A percentile compares a stretch with the other conserved stretches of the same genome.
Conservation (phyloP, 768 basidiomycete genomes). For the Boletus vermiculosoides region DNA sequence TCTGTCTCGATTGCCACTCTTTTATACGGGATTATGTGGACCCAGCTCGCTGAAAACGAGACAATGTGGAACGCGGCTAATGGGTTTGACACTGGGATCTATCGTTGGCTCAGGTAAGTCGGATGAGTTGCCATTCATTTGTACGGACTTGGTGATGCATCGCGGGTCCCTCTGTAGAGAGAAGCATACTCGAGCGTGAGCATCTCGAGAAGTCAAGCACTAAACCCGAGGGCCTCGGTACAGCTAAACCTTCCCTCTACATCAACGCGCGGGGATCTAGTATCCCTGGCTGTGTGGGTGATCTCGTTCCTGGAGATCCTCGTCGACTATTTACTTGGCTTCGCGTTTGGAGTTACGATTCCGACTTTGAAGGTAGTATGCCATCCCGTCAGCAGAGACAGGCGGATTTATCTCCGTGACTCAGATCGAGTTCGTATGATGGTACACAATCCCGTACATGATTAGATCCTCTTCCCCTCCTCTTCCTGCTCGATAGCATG, state of each 20-base stretch:
- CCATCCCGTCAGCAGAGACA: background rate
- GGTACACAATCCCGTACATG: too few species aligned
- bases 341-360: background rate
- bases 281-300: background rate
- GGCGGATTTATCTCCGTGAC: background rate
- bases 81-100: background rate
- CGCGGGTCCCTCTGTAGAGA: background rate
- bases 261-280: background rate
- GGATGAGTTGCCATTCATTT: background rate
- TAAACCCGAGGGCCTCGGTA: background rate
- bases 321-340: background rate
- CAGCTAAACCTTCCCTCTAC: background rate
- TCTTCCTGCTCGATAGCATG: background rate
- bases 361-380: background rate
- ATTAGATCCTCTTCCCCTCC: background rate
- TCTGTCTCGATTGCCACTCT: background rate
- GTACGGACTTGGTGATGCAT: too few species aligned
- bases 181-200: background rate
- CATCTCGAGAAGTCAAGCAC: background rate
- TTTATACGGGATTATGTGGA: background rate
- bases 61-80: background rate
- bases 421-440: background rate
- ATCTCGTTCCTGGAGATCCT: background rate
- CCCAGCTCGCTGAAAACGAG: background rate
- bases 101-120: background rate